phyloP scores from a whole-genome alignment of 306 rosid genomes.

The Prunus mongolica region DNA sequence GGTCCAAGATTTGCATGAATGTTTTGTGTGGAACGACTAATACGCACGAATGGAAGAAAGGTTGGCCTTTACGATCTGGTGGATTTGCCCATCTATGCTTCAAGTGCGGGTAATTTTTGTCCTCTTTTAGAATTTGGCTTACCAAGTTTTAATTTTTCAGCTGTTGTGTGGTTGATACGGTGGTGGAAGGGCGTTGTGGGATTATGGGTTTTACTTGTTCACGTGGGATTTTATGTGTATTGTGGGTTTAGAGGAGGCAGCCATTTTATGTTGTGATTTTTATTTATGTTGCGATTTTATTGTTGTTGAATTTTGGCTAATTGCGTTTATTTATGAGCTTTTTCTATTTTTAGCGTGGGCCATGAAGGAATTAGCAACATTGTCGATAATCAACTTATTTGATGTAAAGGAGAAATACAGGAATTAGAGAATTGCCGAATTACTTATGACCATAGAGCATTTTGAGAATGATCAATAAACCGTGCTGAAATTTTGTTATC shows the following conservation, averaged over 20 bases:
- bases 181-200: conserved; percentile 30
- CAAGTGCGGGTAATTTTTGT: conserved; percentile 73
- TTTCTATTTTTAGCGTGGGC: conserved; percentile 6
- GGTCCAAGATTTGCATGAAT: conserved; percentile 63
- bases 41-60: conserved; percentile 68
- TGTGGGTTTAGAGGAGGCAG: conserved; percentile 10
- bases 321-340: conserved; percentile 5
- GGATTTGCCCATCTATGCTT: conserved; percentile 84
- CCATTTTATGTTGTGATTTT: conserved; percentile 13
- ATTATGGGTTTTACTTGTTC: conserved; percentile 6
- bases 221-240: background rate
- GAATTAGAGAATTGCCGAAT: background rate
- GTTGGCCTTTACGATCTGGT: conserved; percentile 89
- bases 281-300: background rate
- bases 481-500: background rate
- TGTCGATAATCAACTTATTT: conserved; percentile 7
- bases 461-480: background rate
- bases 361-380: conserved; percentile 14
- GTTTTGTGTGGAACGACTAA: conserved; percentile 41
- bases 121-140: background rate
- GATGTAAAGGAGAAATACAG: background rate
- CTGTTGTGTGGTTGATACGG: conserved; percentile 17
- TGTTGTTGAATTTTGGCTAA: conserved; percentile 27
- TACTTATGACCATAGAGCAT: background rate
- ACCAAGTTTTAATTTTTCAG: conserved; percentile 23